Evolutionary conservation across 2,329 filamentous ascomycete species (phyloP).

Genomic region (Neofusicoccum cordaticola): DNA sequence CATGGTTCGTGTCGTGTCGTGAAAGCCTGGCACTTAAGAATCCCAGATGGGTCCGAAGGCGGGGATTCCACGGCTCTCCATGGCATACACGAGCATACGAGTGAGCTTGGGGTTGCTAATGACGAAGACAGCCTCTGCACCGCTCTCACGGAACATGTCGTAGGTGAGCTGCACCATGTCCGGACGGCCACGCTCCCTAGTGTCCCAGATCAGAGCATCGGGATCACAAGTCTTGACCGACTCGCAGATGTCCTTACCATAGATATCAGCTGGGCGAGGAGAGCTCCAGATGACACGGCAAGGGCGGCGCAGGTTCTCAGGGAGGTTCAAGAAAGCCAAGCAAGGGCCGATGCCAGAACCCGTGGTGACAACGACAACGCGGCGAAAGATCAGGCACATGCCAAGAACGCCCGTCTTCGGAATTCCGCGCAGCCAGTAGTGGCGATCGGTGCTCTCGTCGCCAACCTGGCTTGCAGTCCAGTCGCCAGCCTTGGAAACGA

Average conservation of each 20-base stretch:
- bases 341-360: conserved; percentile 37
- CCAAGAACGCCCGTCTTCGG: conserved; percentile 32
- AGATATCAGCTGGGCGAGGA: conserved; percentile 60
- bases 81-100: conserved; percentile 64
- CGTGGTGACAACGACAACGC: conserved; percentile 34
- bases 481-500: conserved; percentile 36
- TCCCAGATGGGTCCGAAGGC: conserved; percentile 76
- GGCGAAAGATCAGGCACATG: conserved; percentile 30
- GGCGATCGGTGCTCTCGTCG: conserved; percentile 27
- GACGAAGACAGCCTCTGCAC: conserved; percentile 68
- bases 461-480: conserved; percentile 26
- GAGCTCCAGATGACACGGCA: conserved; percentile 69
- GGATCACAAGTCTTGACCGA: conserved; percentile 58
- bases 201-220: conserved; percentile 66
- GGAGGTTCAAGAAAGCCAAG: conserved; percentile 54
- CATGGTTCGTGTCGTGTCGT: neutral
- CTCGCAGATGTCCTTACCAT: conserved; percentile 56
- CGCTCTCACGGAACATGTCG: conserved; percentile 45
- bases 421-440: conserved; percentile 31
- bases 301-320: conserved; percentile 24
- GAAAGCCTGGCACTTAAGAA: conserved; percentile 43
- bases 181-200: conserved; percentile 56
- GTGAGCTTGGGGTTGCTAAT: conserved; percentile 70
- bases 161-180: conserved; percentile 60
- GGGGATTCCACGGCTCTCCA: conserved; percentile 64